Evolutionary conservation across 345 rosid genomes (phyloP).

Genomic region (Salix viminalis): DNA sequence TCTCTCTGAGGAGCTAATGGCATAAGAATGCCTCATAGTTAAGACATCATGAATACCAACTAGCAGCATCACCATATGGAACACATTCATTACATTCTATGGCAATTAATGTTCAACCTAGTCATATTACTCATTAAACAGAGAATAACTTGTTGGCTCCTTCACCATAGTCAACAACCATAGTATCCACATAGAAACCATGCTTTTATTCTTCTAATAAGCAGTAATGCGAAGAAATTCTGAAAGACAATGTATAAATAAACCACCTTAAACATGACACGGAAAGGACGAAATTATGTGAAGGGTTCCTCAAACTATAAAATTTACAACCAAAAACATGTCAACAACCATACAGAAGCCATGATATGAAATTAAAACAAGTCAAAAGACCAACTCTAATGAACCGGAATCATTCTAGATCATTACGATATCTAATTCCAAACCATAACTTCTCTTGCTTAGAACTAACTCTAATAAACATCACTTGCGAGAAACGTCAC

Average conservation of each 20-base stretch:
- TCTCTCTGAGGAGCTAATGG: too few relatives aligned
- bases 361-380: neutral
- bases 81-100: too few relatives aligned
- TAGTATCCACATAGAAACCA: neutral
- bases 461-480: neutral
- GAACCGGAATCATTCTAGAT: neutral
- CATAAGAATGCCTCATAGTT: too few relatives aligned
- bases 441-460: neutral
- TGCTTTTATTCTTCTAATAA: too few relatives aligned
- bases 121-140: neutral
- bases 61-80: too few relatives aligned
- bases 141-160: neutral
- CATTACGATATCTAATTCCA: neutral
- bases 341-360: neutral
- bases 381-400: neutral
- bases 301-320: neutral
- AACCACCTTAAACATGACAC: too few relatives aligned
- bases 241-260: too few relatives aligned
- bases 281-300: too few relatives aligned
- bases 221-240: too few relatives aligned
- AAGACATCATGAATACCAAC: too few relatives aligned
- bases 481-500: neutral
- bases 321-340: neutral
- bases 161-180: neutral
- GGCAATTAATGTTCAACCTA: neutral